These are phyloP conservation scores for Escovopsis sp. DNA, from an alignment of 2,329 filamentous ascomycete genomes.

Conservation along the genomic window DNA sequence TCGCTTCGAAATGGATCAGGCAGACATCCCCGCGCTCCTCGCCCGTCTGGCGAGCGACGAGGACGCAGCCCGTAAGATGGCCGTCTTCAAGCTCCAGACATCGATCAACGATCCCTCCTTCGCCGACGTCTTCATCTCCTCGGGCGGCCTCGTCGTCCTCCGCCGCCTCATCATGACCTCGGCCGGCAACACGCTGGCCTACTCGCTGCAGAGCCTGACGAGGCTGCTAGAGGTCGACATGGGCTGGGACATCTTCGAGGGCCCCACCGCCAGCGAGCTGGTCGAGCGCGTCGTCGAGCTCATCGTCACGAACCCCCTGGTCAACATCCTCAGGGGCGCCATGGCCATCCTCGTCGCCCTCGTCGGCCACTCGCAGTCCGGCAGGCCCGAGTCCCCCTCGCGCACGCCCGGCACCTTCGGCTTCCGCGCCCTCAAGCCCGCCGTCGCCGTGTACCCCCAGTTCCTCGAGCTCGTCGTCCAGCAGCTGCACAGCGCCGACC, in stretches of 20 bases:
- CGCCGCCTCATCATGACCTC: conserved; percentile 72
- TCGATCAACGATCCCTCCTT: conserved; percentile 94
- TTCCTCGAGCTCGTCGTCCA: conserved; percentile 91
- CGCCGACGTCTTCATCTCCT: conserved; percentile 88
- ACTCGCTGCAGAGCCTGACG: conserved; percentile 79
- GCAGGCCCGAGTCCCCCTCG: conserved; percentile 21
- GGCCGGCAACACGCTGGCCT: conserved; percentile 87
- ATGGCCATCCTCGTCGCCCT: conserved; percentile 94
- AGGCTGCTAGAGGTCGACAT: conserved; percentile 89
- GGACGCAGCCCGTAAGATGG: conserved; percentile 94
- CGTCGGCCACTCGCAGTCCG: conserved; percentile 67
- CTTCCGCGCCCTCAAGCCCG: conserved; percentile 82
- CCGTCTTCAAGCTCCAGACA: conserved; percentile 92
- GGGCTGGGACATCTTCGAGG: conserved; percentile 83
- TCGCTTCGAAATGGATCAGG: conserved; percentile 42
- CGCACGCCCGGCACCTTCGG: conserved; percentile 53
- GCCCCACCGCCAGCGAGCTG: conserved; percentile 46
- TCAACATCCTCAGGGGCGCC: conserved; percentile 91
- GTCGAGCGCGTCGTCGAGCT: conserved; percentile 73
- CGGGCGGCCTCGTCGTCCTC: conserved; percentile 70
- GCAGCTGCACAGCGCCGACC: conserved; percentile 84
- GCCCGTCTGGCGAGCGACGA: conserved; percentile 53
- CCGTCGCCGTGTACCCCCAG: conserved; percentile 78
- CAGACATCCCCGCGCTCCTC: conserved; percentile 50
- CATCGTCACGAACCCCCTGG: conserved; percentile 85